Conservation (phyloP, 768 basidiomycete genomes). For the Kwoniella mangroviensis region DNA sequence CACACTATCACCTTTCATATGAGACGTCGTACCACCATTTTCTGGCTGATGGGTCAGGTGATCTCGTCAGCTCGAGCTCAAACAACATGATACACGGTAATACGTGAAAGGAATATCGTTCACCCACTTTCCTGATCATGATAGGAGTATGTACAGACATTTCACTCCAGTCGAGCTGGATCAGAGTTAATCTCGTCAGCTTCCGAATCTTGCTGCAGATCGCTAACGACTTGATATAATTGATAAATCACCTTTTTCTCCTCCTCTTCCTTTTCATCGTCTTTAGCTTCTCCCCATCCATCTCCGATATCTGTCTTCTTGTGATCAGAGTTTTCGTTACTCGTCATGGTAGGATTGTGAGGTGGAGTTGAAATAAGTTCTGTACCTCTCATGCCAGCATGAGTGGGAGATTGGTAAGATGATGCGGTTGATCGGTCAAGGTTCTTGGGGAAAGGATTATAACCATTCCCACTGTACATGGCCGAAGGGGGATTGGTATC, state of each 20-base stretch:
- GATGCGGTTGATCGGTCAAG: slow-evolving; percentile 1
- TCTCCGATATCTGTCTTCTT: not conserved
- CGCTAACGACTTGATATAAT: no score
- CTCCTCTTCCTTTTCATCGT: not conserved
- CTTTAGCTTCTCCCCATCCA: not conserved
- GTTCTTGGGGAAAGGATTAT: slow-evolving; percentile 1
- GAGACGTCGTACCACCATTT: not conserved
- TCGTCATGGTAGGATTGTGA: not conserved
- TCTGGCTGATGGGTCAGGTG: not conserved
- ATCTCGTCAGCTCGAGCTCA: not conserved
- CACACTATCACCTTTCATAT: not conserved
- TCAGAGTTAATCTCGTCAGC: not conserved
- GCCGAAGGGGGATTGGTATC: not conserved
- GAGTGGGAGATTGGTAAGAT: not conserved
- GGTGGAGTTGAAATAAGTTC: not conserved
- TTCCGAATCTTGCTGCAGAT: not conserved
- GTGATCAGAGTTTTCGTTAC: not conserved
- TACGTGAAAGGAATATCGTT: not conserved
- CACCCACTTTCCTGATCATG: not conserved
- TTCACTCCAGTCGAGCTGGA: slow-evolving; percentile 9
- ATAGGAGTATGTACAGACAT: slow-evolving; percentile 3
- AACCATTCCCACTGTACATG: not conserved
- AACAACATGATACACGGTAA: not conserved
- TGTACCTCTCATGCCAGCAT: not conserved
- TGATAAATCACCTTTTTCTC: no score